These are phyloP conservation scores for Leishmania lainsoni DNA, from an alignment of 208 protist genomes.

Conservation along the genomic window DNA sequence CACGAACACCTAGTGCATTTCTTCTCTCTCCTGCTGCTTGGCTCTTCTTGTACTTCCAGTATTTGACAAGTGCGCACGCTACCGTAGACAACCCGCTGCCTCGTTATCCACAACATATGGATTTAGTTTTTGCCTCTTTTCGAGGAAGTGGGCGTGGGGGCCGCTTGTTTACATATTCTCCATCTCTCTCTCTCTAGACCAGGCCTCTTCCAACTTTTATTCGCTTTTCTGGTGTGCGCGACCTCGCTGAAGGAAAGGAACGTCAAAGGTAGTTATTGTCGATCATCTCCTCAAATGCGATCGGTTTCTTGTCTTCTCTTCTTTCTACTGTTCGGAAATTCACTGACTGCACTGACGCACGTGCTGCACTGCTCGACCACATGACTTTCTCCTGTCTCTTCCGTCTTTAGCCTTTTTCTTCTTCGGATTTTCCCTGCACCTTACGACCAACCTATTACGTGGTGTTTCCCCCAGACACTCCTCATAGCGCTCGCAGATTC, in stretches of 20 bases:
- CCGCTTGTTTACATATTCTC: neutral
- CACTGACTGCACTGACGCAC: neutral
- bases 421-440: neutral
- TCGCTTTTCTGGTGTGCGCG: neutral
- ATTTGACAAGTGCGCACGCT: neutral
- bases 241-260: neutral
- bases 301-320: neutral
- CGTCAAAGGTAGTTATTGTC: neutral
- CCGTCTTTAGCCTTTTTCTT: neutral
- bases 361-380: neutral
- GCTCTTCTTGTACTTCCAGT: neutral
- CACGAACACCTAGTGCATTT: neutral
- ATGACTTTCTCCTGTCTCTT: neutral
- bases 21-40: neutral
- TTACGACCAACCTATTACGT: neutral
- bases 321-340: neutral
- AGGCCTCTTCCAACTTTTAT: neutral
- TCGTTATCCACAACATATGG: neutral
- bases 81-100: neutral
- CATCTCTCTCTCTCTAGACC: neutral
- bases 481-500: neutral
- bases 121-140: neutral
- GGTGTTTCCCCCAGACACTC: neutral
- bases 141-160: neutral
- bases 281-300: neutral